Conservation (phyloP, 164 flowering plant genomes). For the Protea cynaroides region DNA sequence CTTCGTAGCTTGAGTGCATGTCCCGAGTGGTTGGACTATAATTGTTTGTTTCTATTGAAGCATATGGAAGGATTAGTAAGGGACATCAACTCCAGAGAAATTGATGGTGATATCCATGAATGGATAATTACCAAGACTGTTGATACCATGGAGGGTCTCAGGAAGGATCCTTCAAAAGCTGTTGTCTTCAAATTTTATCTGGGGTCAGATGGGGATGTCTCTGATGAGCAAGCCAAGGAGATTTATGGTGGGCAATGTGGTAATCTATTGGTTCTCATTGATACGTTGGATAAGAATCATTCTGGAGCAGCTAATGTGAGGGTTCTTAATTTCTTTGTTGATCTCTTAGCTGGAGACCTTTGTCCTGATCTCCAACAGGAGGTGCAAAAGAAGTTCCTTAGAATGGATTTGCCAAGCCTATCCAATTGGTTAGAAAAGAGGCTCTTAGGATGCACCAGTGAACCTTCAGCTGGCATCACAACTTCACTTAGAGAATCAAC, state of each 20-base stretch:
- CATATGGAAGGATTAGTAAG: slow-evolving; percentile 52
- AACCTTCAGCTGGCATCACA: slow-evolving; percentile 33
- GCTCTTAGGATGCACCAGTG: slow-evolving; percentile 49
- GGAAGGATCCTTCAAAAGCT: slow-evolving; percentile 51
- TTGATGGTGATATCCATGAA: slow-evolving; percentile 44
- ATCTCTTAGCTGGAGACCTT: slow-evolving; percentile 57
- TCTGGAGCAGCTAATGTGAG: slow-evolving; percentile 69
- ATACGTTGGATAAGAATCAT: slow-evolving; percentile 55
- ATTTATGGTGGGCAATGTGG: slow-evolving; percentile 49
- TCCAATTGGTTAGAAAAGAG: slow-evolving; percentile 84
- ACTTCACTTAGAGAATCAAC: slow-evolving; percentile 70
- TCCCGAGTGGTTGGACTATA: slow-evolving; percentile 35
- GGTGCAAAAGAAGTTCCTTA: slow-evolving; percentile 55
- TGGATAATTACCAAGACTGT: slow-evolving; percentile 42
- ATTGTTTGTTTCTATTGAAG: slow-evolving; percentile 50
- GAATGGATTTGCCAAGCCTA: slow-evolving; percentile 46
- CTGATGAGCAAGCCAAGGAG: slow-evolving; percentile 37
- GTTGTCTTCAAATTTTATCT: slow-evolving; percentile 49
- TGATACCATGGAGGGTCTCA: slow-evolving; percentile 48
- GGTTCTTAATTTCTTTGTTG: slow-evolving; percentile 71
- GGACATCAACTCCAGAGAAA: slow-evolving; percentile 33
- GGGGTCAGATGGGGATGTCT: slow-evolving; percentile 38
- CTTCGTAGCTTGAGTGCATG: slow-evolving; percentile 33
- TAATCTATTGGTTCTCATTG: slow-evolving; percentile 66
- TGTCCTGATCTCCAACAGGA: slow-evolving; percentile 47